Conservation (phyloP, 139 green algal species). For the Micromonas pusilla region DNA sequence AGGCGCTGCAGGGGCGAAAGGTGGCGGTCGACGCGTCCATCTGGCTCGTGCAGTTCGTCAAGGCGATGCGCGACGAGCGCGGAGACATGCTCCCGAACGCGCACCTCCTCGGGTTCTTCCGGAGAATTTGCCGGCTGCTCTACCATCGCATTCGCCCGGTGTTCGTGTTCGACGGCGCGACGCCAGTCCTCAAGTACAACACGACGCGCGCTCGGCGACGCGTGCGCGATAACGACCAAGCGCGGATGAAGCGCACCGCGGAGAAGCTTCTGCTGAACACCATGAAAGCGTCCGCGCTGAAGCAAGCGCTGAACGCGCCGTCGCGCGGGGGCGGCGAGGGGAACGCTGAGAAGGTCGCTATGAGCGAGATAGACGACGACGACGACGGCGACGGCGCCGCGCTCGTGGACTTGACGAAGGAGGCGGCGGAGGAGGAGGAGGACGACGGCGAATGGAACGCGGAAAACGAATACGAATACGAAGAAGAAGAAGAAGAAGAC, state of each 20-base stretch:
- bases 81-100: slow-evolving; percentile 89
- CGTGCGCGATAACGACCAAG: not conserved
- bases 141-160: slow-evolving; percentile 86
- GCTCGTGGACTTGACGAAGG: not conserved
- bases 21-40: slow-evolving; percentile 80
- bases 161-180: slow-evolving; percentile 97
- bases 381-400: not conserved
- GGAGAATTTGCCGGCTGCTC: slow-evolving; percentile 89
- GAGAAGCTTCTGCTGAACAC: slow-evolving; percentile 90
- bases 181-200: slow-evolving; percentile 81
- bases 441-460: slow-evolving; percentile 18
- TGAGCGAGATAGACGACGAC: not conserved
- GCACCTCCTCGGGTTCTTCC: slow-evolving; percentile 93
- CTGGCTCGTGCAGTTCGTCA: slow-evolving; percentile 93
- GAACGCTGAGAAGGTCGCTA: not conserved
- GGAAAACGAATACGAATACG: not conserved
- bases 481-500: not conserved
- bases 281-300: slow-evolving; percentile 58
- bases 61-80: slow-evolving; percentile 80
- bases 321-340: not conserved
- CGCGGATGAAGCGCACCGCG: slow-evolving; percentile 44
- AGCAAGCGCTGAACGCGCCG: not conserved
- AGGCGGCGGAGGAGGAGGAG: slow-evolving; percentile 19
- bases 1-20: slow-evolving; percentile 36
- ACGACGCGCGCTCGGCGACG: slow-evolving; percentile 43